Conservation (phyloP, 148 eudicot genomes). For the Spergularia marina region DNA sequence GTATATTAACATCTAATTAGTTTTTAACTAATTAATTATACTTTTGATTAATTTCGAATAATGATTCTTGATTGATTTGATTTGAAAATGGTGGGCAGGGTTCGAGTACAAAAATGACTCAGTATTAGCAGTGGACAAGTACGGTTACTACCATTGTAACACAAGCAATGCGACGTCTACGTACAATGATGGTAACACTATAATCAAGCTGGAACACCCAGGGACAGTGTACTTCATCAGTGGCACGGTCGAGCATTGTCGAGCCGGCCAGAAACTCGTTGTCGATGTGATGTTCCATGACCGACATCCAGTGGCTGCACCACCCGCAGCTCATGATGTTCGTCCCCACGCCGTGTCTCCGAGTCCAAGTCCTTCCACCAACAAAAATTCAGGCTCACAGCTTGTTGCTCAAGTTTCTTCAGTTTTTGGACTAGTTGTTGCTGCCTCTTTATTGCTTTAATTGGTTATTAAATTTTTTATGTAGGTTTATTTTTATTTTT, state of each 20-base stretch:
- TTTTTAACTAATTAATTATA: neutral
- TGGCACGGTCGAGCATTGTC: conserved; percentile 47
- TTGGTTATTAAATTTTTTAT: neutral
- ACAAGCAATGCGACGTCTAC: conserved; percentile 30
- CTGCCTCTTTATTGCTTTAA: neutral
- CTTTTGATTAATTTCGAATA: neutral
- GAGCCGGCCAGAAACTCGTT: conserved; percentile 43
- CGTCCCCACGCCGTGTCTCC: neutral
- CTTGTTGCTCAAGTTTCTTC: conserved; percentile 5
- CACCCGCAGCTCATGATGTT: neutral
- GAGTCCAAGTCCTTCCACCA: neutral
- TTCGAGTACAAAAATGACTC: conserved; percentile 70
- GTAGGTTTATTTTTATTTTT: too few relatives aligned
- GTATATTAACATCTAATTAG: neutral
- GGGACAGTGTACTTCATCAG: conserved; percentile 56
- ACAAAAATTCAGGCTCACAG: neutral
- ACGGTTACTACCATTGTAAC: conserved; percentile 66
- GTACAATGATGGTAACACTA: conserved; percentile 46
- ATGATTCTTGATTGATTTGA: neutral
- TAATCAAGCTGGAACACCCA: conserved; percentile 32
- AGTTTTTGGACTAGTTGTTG: conserved; percentile 8
- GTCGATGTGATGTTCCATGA: conserved; percentile 42
- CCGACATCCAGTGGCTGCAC: neutral
- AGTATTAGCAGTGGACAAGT: conserved; percentile 59
- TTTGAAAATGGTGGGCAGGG: conserved; percentile 25